Evolutionary conservation across 2,329 filamentous ascomycete genomes (phyloP), one percentile per base, ranked within the genome.

Genomic region (Dendrostoma leiphaemia): DNA sequence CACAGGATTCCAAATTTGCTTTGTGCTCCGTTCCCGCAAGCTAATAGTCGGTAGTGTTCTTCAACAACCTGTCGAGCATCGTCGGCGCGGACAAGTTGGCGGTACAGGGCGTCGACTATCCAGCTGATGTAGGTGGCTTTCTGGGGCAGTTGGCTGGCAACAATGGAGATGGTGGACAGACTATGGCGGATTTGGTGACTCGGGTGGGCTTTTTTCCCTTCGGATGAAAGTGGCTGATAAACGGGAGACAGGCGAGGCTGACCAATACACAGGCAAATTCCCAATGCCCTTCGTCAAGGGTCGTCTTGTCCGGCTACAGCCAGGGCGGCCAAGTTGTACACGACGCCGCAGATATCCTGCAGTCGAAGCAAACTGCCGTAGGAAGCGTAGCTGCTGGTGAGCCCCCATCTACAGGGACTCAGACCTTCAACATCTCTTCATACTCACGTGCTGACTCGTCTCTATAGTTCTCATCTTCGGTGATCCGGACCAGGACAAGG

Each of bases 251-350:
- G 17, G 5, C 9, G 32, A 12, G 17, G 32, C 37, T 17, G 13
- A 21, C 23, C 23, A 21, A 21, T 13, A 17, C 1, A 26, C 45
- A 48, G 48, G 48, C 48, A 8, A 44, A 40, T 44, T 53, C 45
- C 2, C 50, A 49, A 8, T 77, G 73, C 51, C 73, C 73, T 0
- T 60, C 63, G 23, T 75, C 73, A 5, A 67, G 70, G 34, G 60
- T 76, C 31, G 72, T 75, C 10, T 66, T 76, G 61, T 65, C 70
- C 4, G 74, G 73, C 6, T 76, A 65, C 26, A 61, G 59, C 15
- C 65, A 67, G 55, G 65, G 66, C 28, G 64, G 59, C 6, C 65
- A 66, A 59, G 49, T 68, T 19, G 61, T 66, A 28, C 63, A 65
- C 58, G 64, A 63, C 23, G 63, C 65, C 9, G 60, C 61, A 5